Evolutionary conservation across 345 rosid genomes (phyloP), one percentile per base, ranked within the genome.

Genomic region (Salix koriyanagi): DNA sequence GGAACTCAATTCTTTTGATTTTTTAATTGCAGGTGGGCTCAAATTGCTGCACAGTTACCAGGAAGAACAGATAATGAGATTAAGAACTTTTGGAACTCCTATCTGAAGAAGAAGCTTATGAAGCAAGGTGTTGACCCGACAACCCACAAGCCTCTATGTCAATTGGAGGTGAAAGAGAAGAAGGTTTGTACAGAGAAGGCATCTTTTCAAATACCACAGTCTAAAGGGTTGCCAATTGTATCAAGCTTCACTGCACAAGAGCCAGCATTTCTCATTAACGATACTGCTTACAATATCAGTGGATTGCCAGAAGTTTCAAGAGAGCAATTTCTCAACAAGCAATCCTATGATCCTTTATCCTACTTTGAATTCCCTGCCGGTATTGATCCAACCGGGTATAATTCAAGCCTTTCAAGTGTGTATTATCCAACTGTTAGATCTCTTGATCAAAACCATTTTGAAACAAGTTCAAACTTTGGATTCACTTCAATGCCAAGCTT

Each of bases 1-100:
- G 69, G 75, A 44, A 46, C 12, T 77, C 19, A 41, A 23, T 10
- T 50, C 3, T 67, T 61, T 37, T 28, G 19, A 37, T n/a, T 11
- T 68, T 64, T 28, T 4, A 26, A 46, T 61, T 61, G 50, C 80
- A 90, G 94, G 84, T 90, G 94, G 94, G 90, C 91, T 46, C 94
- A 88, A 78, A 90, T 90, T 68, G 89, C 94, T 2, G 83, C 86
- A 12, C 88, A 86, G 58, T 80, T 90, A 72, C 91, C 91, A 1
- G 94, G 91, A 60, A 80, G 94, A 83, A 90, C 94, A 36, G 91
- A 90, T 36, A 90, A 90, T 70, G 94, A 90, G 87, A 87, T 88
- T 11, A 90, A 90, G 78, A 90, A 90, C 73, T 90, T 85, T 77
- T 90, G 94, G 94, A 87, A 90, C 76, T 88, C 94, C 7, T 79